phyloP scores from a whole-genome alignment of 1,284 basidiomycete genomes.

The Pseudozyma tsukubaensis region DNA sequence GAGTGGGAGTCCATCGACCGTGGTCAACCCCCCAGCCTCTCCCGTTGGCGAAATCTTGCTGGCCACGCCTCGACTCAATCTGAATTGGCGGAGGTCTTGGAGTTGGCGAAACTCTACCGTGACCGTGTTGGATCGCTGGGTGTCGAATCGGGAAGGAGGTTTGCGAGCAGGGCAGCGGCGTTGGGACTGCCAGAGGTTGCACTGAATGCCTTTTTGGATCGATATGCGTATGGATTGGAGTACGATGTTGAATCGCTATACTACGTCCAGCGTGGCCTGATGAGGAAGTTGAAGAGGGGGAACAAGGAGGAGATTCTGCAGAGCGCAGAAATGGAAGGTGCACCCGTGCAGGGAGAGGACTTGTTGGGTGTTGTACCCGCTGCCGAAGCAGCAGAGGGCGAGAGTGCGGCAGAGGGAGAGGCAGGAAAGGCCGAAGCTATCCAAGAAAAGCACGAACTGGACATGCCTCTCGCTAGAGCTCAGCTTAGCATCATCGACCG shows the following conservation, averaged over 20 bases:
- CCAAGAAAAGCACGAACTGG: conserved; percentile 20
- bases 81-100: conserved; percentile 22
- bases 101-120: conserved; percentile 34
- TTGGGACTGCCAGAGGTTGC: conserved; percentile 32
- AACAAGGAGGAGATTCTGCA: conserved; percentile 21
- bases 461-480: conserved; percentile 36
- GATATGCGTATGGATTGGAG: conserved; percentile 38
- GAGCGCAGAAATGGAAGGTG: conserved; percentile 22
- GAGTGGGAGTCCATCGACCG: conserved; percentile 27
- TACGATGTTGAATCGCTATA: conserved; percentile 25
- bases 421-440: conserved; percentile 31
- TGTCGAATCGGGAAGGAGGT: conserved; percentile 3
- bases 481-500: conserved; percentile 37
- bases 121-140: conserved; percentile 35
- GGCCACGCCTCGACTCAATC: conserved; percentile 3
- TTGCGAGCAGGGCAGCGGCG: conserved; percentile 10
- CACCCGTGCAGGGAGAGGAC: conserved; percentile 24
- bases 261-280: conserved; percentile 18
- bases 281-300: conserved; percentile 11
- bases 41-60: conserved; percentile 19
- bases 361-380: conserved; percentile 16
- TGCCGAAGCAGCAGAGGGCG: not conserved
- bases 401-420: conserved; percentile 1
- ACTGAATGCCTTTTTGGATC: conserved; percentile 36
- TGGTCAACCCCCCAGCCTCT: conserved; percentile 17